Evolutionary conservation across 495 filamentous ascomycete genomes (phyloP), one percentile per base, ranked within the genome.

Genomic region (Talaromyces proteolyticus): DNA sequence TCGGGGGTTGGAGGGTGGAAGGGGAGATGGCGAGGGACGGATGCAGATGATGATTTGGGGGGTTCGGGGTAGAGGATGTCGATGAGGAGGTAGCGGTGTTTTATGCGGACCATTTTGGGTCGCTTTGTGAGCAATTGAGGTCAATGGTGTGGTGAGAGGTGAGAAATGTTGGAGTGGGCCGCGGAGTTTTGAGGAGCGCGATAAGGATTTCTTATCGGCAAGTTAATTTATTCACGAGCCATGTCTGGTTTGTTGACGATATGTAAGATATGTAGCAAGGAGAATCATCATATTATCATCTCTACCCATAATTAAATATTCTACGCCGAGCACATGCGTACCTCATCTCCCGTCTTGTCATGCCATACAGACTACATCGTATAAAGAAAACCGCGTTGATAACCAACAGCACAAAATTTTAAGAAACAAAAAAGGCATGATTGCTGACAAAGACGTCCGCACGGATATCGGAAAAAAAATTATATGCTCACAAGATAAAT

Each of bases 71-170:
- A 96, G 50, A 96, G 79, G 58, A 96, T 90, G 64, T 91, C 84
- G 46, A 96, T 77, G 24, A 97, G 80, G 36, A 98, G 83, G 63
- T 98, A 98, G 51, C 93, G 87, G 65, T 93, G 81, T 72, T 98
- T 98, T 55, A 96, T 72, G 60, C 93, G 89, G 52, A 97, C 93
- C 93, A 98, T 98, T 52, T 16, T 56, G 11, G 2, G 20, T 49
- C n/a, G 54, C 25, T 55, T 41, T 23, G 43, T n/a, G n/a, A n/a
- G n/a, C n/a, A n/a, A n/a, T n/a, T n/a, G n/a, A n/a, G n/a, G n/a
- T n/a, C n/a, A n/a, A n/a, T n/a, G n/a, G n/a, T n/a, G n/a, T n/a
- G n/a, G n/a, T n/a, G n/a, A n/a, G n/a, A n/a, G n/a, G n/a, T n/a
- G n/a, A n/a, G n/a, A n/a, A n/a, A n/a, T n/a, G n/a, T n/a, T n/a